Conservation (phyloP, 139 green algal genomes). For the Chlorella sorokiniana region DNA sequence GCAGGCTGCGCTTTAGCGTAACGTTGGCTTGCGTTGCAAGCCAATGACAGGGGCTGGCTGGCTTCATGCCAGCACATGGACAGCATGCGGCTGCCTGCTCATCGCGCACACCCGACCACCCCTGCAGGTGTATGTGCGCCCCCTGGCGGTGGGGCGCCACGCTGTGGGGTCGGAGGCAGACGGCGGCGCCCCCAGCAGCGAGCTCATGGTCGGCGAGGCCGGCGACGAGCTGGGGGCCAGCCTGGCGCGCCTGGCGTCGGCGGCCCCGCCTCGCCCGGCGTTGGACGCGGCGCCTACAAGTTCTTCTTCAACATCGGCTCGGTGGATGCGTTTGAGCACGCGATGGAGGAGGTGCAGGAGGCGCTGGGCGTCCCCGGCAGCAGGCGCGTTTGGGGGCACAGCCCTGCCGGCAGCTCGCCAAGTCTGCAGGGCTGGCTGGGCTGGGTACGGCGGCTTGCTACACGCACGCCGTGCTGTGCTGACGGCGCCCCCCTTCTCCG, state of each 20-base stretch:
- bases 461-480: conserved; percentile 7
- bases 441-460: too few species aligned
- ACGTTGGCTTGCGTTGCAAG: too few species aligned
- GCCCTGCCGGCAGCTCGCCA: too few species aligned
- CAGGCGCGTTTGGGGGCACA: neutral
- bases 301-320: conserved; percentile 98
- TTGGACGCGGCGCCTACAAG: conserved; percentile 48
- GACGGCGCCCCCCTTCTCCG: neutral
- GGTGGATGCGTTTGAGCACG: conserved; percentile 94
- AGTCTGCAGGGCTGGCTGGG: neutral
- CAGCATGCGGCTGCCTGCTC: neutral
- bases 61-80: neutral
- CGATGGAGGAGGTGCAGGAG: conserved; percentile 94
- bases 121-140: conserved; percentile 19
- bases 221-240: neutral
- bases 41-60: too few species aligned
- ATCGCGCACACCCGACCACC: neutral
- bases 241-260: neutral
- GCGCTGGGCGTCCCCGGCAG: conserved; percentile 44
- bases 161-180: conserved; percentile 17
- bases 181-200: neutral
- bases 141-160: neutral
- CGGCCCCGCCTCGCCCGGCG: neutral
- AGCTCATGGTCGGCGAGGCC: neutral
- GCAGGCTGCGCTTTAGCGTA: neutral